Evolutionary conservation across 2,329 filamentous ascomycete species (phyloP), one percentile per base, ranked within the genome.

Genomic region (Microdochium paspali): DNA sequence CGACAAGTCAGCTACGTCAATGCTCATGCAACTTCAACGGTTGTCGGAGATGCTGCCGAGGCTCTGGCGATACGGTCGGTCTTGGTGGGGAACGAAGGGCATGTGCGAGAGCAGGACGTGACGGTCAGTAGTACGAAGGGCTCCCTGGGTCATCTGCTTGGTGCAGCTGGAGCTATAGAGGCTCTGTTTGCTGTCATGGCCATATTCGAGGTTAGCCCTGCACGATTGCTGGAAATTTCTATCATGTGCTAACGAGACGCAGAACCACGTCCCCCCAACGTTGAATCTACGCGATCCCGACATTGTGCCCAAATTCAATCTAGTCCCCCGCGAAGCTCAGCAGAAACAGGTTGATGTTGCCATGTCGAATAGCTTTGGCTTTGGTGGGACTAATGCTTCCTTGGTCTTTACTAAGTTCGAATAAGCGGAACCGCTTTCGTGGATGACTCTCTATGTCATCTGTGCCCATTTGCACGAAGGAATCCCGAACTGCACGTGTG

Each of bases 111-210:
- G 35, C 68, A 70, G 2, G 67, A 87, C 9, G 77, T 97, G 47
- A 89, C 90, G 42, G 77, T 96, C 20, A 95, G 90, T 63, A 91
- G 93, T 65, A 95, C 90, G 0, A 98, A 98, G 64, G 91, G 91
- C 6, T 89, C 93, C 3, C 75, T 94, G 46, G 93, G 93, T 0
- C 93, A 98, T 72, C 70, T 98, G 5, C 74, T 98, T 4, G 93
- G 93, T 13, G 93, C 90, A 31, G 87, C 93, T 2, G 93, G 93
- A 3, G 89, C 91, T 4, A 78, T 96, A 10, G 93, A 98, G 64
- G 87, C 91, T 1, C 71, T 96, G 2, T 94, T 96, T 61, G 81
- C 87, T 1, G 76, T 95, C 21, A 69, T 96, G 50, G 82, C 89
- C 9, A 79, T 97, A 39, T 68, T 82, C 45, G 74, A 95, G 68